Conservation (phyloP, 148 eudicot species). For the Amaranthus cruentus region DNA sequence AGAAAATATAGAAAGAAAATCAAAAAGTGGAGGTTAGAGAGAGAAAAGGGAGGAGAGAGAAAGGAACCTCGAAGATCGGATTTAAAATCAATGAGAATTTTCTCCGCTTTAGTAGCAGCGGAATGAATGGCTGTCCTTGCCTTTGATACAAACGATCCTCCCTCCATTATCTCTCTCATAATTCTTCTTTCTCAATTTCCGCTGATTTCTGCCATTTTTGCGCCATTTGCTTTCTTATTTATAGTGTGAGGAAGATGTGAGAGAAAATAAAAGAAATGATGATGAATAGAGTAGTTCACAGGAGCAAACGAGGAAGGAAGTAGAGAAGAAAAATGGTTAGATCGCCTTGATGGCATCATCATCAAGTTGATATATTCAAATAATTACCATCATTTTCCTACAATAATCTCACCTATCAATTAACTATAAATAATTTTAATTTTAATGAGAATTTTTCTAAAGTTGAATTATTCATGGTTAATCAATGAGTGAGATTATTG, state of each 20-base stretch:
- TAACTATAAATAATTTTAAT: no score
- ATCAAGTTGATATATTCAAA: no score
- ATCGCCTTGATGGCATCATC: no score
- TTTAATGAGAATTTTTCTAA: no score
- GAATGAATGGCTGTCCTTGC: constrained; percentile 88
- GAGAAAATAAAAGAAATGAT: no score
- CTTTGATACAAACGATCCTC: constrained; percentile 53
- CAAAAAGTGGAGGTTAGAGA: background rate
- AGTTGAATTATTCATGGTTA: no score
- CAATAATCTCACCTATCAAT: no score
- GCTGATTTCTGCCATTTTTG: constrained; percentile 1
- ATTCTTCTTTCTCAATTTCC: background rate
- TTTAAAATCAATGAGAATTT: constrained; percentile 63
- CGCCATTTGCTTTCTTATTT: background rate
- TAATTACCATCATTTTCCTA: no score
- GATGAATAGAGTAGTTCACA: background rate
- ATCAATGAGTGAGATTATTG: no score
- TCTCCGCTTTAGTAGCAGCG: constrained; percentile 93
- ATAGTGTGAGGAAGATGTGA: no score
- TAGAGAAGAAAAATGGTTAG: no score
- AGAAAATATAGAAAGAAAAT: constrained; percentile 16
- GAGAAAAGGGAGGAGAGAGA: background rate
- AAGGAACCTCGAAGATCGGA: constrained; percentile 64
- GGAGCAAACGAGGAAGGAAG: constrained; percentile 7
- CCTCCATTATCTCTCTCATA: constrained; percentile 35